Conservation (phyloP, 371 early-diverging fungal species). For the Apophysomyces elegans region DNA sequence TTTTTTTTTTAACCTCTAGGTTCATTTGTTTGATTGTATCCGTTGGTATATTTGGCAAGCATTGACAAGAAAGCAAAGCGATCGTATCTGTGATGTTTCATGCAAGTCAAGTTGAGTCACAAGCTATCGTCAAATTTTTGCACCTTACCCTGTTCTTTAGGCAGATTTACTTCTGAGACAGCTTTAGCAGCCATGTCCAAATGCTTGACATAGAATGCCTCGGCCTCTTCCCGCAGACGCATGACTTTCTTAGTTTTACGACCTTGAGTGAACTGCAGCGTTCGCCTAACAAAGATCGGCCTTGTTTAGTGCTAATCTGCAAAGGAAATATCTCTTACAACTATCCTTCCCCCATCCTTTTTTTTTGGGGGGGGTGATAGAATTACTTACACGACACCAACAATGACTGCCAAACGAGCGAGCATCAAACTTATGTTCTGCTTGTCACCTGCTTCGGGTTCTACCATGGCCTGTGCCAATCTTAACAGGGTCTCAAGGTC, state of each 20-base stretch:
- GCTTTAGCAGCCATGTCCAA: constrained; percentile 20
- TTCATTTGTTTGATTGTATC: constrained; percentile 15
- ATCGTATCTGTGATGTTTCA: constrained; percentile 18
- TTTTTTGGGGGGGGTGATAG: neutral
- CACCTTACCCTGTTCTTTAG: constrained; percentile 29
- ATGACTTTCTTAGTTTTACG: constrained; percentile 36
- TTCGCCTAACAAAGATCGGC: constrained; percentile 29
- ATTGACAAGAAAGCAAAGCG: constrained; percentile 40
- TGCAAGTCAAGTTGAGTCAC: neutral
- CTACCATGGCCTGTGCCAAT: constrained; percentile 17
- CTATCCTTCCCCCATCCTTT: no score
- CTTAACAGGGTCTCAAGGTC: constrained; percentile 28
- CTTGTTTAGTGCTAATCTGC: neutral
- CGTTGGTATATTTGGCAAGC: constrained; percentile 33
- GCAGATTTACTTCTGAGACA: constrained; percentile 9
- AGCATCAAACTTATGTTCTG: constrained; percentile 10
- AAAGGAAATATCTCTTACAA: neutral
- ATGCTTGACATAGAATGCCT: constrained; percentile 23
- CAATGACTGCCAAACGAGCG: constrained; percentile 31
- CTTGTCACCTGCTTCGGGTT: neutral
- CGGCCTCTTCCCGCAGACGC: constrained; percentile 19
- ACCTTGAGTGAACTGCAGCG: constrained; percentile 42
- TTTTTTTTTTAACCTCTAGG: constrained; percentile 17
- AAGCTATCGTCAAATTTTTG: neutral
- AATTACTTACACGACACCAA: constrained; percentile 42